phyloP scores from a whole-genome alignment of 768 basidiomycete genomes.

The Phaffia australis region DNA sequence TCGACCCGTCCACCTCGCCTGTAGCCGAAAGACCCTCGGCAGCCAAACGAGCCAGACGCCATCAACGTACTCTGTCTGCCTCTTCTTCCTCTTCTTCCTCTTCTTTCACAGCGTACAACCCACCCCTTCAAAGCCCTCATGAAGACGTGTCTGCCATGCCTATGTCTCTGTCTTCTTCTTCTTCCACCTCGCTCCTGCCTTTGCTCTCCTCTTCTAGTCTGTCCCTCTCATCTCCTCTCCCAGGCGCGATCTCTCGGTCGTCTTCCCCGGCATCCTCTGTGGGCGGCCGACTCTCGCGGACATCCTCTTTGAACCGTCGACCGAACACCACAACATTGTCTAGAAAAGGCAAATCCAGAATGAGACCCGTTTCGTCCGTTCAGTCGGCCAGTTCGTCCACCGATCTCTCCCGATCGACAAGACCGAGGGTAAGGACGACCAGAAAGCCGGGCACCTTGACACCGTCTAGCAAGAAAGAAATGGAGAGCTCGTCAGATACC shows the following conservation, averaged over 20 bases:
- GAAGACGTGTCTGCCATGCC: slow-evolving; percentile 33
- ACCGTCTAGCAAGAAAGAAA: not conserved
- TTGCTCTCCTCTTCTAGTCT: not conserved
- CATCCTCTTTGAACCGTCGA: slow-evolving; percentile 1
- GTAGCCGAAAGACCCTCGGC: slow-evolving; percentile 30
- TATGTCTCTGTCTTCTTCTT: slow-evolving; percentile 32
- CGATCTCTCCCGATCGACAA: not conserved
- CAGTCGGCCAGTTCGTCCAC: slow-evolving; percentile 1
- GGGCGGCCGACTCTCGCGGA: slow-evolving; percentile 11
- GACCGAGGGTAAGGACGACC: not conserved
- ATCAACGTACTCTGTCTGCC: slow-evolving; percentile 2
- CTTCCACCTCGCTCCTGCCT: slow-evolving; percentile 6
- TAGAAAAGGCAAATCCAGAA: slow-evolving; percentile 22
- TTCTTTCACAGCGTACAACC: slow-evolving; percentile 3
- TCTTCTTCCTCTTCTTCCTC: slow-evolving; percentile 15
- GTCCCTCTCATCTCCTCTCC: not conserved
- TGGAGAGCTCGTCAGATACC: slow-evolving; percentile 14
- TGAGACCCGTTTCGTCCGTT: not conserved
- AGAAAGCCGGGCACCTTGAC: slow-evolving; percentile 2
- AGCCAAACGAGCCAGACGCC: slow-evolving; percentile 31
- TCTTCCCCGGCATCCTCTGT: not conserved
- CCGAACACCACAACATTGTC: slow-evolving; percentile 5
- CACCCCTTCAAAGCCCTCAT: slow-evolving; percentile 9
- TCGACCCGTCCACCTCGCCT: slow-evolving; percentile 37
- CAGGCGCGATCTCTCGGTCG: slow-evolving; percentile 38